Evolutionary conservation across 1,284 basidiomycete genomes (phyloP).

Genomic region (Cerioporus squamosus): DNA sequence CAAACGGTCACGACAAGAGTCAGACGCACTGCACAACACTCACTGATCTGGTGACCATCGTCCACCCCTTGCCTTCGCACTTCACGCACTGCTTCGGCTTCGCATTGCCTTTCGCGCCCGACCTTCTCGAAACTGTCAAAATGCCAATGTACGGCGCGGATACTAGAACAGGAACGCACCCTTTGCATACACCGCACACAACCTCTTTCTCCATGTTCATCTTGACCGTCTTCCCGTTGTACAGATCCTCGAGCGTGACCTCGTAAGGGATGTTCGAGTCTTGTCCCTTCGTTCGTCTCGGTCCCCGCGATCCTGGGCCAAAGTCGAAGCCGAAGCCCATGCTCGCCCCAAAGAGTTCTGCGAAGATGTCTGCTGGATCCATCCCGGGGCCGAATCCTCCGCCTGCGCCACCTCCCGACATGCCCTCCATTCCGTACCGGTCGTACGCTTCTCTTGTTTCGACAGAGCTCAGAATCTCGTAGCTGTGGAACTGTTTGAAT

Average conservation of each 20-base stretch:
- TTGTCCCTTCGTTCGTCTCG: conserved; percentile 57
- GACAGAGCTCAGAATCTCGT: conserved; percentile 85
- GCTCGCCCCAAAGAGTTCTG: conserved; percentile 72
- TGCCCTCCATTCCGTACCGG: conserved; percentile 73
- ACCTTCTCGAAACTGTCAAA: conserved; percentile 44
- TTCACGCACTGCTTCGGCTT: conserved; percentile 82
- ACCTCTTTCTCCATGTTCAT: conserved; percentile 90
- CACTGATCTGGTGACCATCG: conserved; percentile 64
- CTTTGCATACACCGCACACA: conserved; percentile 81
- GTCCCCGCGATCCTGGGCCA: conserved; percentile 47
- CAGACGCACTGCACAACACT: conserved; percentile 19
- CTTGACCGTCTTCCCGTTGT: conserved; percentile 88
- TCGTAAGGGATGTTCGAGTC: conserved; percentile 83
- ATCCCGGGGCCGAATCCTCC: conserved; percentile 52
- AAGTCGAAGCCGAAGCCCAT: conserved; percentile 58
- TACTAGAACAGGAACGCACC: conserved; percentile 49
- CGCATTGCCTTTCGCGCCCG: conserved; percentile 80
- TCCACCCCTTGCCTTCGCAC: conserved; percentile 87
- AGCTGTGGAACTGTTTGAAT: conserved; percentile 51
- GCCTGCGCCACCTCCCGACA: conserved; percentile 50
- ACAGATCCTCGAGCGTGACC: conserved; percentile 91
- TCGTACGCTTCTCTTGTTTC: conserved; percentile 85
- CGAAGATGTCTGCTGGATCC: conserved; percentile 76
- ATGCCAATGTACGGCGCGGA: not conserved
- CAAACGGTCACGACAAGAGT: conserved; percentile 6